A percentile compares a stretch with the other conserved stretches of the same genome.
Conservation (phyloP, 2,329 filamentous ascomycete genomes). For the Trichoderma asperellum region DNA sequence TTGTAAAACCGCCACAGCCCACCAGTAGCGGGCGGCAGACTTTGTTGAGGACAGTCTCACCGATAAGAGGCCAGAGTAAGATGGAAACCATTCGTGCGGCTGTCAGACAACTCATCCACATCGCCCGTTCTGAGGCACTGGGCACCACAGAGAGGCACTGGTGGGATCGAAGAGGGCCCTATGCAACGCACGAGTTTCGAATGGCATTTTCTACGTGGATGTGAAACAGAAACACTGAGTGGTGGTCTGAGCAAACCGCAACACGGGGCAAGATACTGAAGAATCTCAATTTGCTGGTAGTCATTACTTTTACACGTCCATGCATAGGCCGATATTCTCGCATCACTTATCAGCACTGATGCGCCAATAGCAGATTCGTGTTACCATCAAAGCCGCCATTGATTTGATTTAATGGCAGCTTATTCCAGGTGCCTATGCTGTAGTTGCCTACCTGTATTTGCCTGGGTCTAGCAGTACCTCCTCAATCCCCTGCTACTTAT, state of each 20-base stretch:
- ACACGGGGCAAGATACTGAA: background rate
- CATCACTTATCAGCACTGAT: background rate
- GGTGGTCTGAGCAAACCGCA: background rate
- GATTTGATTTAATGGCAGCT: background rate
- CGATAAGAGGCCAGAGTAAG: background rate
- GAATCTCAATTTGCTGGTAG: background rate
- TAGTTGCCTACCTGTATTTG: too few relatives aligned
- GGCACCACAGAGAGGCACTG: background rate
- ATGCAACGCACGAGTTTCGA: background rate
- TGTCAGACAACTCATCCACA: background rate
- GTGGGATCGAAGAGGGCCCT: background rate
- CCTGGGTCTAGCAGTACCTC: background rate
- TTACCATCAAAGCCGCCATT: background rate
- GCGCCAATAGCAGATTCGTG: background rate
- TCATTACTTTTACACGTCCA: background rate
- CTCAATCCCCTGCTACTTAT: background rate
- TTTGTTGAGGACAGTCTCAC: background rate
- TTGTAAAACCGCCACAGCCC: background rate
- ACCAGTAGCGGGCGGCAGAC: background rate
- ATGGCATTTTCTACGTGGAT: background rate
- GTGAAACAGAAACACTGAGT: background rate
- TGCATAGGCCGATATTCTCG: background rate
- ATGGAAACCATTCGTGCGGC: background rate
- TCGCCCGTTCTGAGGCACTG: background rate
- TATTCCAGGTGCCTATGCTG: background rate